Evolutionary conservation across 768 basidiomycete species (phyloP), one percentile per base, ranked within the genome.

Genomic region (Xerocomellus amylosporus): DNA sequence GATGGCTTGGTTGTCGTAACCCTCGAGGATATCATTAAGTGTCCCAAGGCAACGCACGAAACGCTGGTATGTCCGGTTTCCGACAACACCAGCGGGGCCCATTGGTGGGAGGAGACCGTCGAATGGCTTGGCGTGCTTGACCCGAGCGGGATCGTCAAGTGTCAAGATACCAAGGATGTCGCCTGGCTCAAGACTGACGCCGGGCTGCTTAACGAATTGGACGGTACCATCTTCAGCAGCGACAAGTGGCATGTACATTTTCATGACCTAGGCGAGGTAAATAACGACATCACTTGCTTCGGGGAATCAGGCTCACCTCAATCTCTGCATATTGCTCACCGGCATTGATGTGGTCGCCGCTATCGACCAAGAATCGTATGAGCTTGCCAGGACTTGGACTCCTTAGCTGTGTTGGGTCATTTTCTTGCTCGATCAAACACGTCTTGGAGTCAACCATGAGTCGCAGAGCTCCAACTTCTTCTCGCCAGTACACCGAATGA

Each of bases 171-270:
- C 97, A 54, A 99, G 85, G 53, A 99, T 94, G 71, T 98, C 97
- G 24, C 97, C 97, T 13, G 95, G 93, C 59, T 96, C 92, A 51
- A 99, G 83, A 60, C 92, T 94, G 67, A 95, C 92, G 64, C 97
- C 97, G 52, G 97, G 92, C 70, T 99, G 97, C 75, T 98, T 99
- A 73, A 98, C 92, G 64, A 98, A 85, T 64, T 96, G 94, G 17
- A 95, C 87, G 43, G 87, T 80, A 64, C 97, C 97, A 69, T 96
- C 93, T 70, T 99, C 97, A 3, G 88, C 83, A 6, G 94, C 93
- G 51, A 92, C 85, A 51, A 99, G 83, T 4, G 94, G 94, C 96
- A 99, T 97, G 73, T 97, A 97, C 97, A 98, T 99, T 78, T 99
- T 98, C 93, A 97, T 95, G 56, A 93, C 90, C 88, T 89, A 50